Base-by-base conservation (phyloP, 2,329 filamentous ascomycete genomes). In the Sporothrix brasiliensis region DNA sequence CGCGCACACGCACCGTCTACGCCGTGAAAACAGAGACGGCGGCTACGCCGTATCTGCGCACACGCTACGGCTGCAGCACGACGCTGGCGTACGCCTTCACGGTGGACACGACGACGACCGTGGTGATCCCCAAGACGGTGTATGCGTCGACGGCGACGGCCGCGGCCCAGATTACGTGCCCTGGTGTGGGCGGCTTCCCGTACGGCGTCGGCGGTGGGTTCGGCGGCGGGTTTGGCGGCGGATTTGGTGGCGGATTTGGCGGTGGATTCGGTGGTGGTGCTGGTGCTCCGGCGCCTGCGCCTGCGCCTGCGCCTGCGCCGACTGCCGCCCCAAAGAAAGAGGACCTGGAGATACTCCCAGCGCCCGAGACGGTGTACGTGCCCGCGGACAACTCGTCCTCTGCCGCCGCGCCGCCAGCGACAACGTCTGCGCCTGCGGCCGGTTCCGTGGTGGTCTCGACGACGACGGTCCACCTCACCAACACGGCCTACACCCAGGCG, bases 401-500 rank as follows among this genome's bases (percentile, higher is more conserved):
- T 30, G 34, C 52, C 2, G 47, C 68, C 0, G 30, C 50, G 2
- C 50, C 68, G 6, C 49, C 67, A 9, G 47, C 56, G n/a, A 21
- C 58, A 5, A 63, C 58, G 39, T 11, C 56, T 9, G 58, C 58
- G 0, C 53, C 53, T 10, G 54, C 54, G 6, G 19, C 49, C 3
- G 34, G 41, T 39, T 27, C 60, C 71, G 68, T 0, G 50, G 78
- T 69, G 74, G 82, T 2, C 77, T 34, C 34, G 6, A 77, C 71
- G 74, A 79, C 77, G 1, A 72, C 71, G 3, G 54, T 81, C 2
- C 80, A 81, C 60, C 73, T 74, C 56, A 74, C 73, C 9, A 77
- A 76, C 71, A 52, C 60, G 47, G 79, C 79, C 0, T 71, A 71
- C 58, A 68, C 65, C 7, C 9, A 63, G 9, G 30, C 56, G 10